Evolutionary conservation across 1,284 basidiomycete species (phyloP).

Genomic region (Leucoagaricus sp.): DNA sequence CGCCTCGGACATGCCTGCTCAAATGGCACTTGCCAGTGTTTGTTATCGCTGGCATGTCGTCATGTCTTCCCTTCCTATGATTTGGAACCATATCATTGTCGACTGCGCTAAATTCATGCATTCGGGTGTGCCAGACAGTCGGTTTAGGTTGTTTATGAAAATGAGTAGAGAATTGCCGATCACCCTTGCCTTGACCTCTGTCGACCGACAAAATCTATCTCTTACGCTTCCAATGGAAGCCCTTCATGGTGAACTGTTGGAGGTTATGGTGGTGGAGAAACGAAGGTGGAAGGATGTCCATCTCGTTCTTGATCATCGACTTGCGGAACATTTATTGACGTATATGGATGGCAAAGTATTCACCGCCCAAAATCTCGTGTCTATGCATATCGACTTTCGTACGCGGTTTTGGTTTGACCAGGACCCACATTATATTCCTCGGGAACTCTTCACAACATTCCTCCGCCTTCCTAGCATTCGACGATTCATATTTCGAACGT

Average conservation of each 20-base stretch:
- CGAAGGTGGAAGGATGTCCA: not conserved
- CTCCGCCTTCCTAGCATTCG: not conserved
- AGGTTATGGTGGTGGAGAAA: not conserved
- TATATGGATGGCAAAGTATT: not conserved
- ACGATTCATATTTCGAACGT: not conserved
- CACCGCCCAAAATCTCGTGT: not conserved
- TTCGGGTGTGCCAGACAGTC: not conserved
- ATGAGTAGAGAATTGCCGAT: not conserved
- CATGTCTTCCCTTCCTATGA: not conserved
- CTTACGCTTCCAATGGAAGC: not conserved
- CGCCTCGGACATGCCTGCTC: not conserved
- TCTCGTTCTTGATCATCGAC: not conserved
- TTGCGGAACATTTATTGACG: not conserved
- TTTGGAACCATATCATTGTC: not conserved
- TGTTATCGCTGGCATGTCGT: slow-evolving; percentile 1
- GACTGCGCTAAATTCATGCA: not conserved
- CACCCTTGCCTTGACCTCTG: not conserved
- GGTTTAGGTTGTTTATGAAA: not conserved
- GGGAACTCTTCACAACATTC: not conserved
- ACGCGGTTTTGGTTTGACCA: slow-evolving; percentile 7
- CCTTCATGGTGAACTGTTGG: not conserved
- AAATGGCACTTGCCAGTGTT: not conserved
- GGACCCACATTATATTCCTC: not conserved
- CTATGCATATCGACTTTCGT: not conserved
- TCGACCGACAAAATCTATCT: not conserved